Percentiles rank a stretch among this genome's conserved stretches.
phyloP scores from a whole-genome alignment of 1,284 basidiomycete genomes.

The Puccinia hordei region DNA sequence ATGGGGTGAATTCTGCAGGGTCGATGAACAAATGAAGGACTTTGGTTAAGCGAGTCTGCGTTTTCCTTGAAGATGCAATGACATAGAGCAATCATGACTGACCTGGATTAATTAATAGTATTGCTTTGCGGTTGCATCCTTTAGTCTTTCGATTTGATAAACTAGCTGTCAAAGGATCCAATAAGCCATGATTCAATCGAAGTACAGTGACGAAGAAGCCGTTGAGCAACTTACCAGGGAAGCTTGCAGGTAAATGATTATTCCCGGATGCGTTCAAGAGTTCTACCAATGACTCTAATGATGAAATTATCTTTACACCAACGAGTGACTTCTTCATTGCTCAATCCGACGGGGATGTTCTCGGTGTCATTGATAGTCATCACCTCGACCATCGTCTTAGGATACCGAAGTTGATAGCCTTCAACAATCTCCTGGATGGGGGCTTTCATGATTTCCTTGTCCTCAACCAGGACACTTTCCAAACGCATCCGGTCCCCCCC shows the following conservation, averaged over 20 bases:
- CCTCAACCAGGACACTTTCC: not conserved
- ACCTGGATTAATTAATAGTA: no score
- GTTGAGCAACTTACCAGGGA: not conserved
- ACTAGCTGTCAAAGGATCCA: not conserved
- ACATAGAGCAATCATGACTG: no score
- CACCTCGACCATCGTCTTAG: slow-evolving; percentile 32
- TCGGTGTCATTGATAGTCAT: slow-evolving; percentile 9
- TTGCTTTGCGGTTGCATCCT: no score
- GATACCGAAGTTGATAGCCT: slow-evolving; percentile 28
- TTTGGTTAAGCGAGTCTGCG: no score
- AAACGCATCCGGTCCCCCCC: not conserved
- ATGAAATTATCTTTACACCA: slow-evolving; percentile 42
- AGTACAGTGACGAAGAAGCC: not conserved
- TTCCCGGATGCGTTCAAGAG: slow-evolving; percentile 40
- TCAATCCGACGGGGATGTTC: not conserved
- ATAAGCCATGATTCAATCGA: not conserved
- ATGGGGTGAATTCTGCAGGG: no score
- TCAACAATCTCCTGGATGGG: slow-evolving; percentile 21
- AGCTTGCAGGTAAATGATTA: not conserved
- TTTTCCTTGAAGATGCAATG: no score
- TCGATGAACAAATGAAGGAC: no score
- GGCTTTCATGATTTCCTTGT: slow-evolving; percentile 17
- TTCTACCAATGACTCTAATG: slow-evolving; percentile 32
- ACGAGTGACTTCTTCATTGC: not conserved
- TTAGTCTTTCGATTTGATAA: no score